Base-by-base conservation (phyloP, 208 protist genomes). In the Acanthamoeba royreba region DNA sequence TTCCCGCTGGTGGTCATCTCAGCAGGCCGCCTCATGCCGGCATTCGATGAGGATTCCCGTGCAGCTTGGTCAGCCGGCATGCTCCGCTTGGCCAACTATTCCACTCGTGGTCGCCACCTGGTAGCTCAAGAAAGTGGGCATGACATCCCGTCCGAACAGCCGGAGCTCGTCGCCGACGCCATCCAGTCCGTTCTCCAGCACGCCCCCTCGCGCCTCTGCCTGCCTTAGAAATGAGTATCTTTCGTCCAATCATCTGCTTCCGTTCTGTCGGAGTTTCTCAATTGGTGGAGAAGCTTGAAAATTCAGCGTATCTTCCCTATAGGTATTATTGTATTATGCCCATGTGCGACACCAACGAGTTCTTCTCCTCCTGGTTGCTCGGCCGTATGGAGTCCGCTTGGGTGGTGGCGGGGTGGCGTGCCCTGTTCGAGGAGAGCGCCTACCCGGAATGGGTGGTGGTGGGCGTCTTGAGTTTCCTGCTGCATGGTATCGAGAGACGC, bases 401-500 rank as follows among this genome's bases (percentile, higher is more conserved):
- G 77, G 47, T 86, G 17, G 77, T 86, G 42, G 22, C 31, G 35
- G 47, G 47, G 40, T 86, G 77, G 77, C 19, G 28, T 5, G 77
- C 77, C n/a, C 17, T 86, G n/a, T 86, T 86, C 38, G 63, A 74
- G 63, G 63, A 74, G 63, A 42, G 28, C n/a, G 42, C 28, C 77
- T 86, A 86, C 47, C 45, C 42, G 0, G 77, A 47, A 28, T 86
- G 77, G 77, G 47, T 86, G 42, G 77, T 86, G 77, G 86, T 28
- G 49, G 86, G 55, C n/a, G 86, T 63, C 17, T 92, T 85, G 25
- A 96, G 88, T 31, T 96, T 95, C 38, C 45, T 94, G 53, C 45
- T 89, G 35, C 94, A 96, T 35, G n/a, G n/a, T n/a, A n/a, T n/a
- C n/a, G n/a, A n/a, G n/a, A n/a, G n/a, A n/a, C n/a, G n/a, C n/a